phyloP scores from a whole-genome alignment of 2,329 filamentous ascomycete species.

The Stagonosporopsis chrysanthemi region DNA sequence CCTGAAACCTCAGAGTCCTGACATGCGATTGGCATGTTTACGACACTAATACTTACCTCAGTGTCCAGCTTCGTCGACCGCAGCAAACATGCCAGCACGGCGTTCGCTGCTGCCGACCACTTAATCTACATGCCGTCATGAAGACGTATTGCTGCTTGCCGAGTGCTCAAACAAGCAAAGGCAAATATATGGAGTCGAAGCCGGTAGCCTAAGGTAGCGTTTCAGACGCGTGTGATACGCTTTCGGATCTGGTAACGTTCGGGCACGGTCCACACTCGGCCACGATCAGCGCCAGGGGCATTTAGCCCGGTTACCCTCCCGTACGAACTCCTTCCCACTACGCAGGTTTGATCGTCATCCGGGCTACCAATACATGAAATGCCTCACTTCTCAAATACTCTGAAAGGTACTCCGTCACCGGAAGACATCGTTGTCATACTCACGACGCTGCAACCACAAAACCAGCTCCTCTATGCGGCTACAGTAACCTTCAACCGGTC shows the following conservation, averaged over 20 bases:
- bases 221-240: constrained; percentile 29
- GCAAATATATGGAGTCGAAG: constrained; percentile 11
- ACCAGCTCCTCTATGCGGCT: not conserved
- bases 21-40: not conserved
- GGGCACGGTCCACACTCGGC: constrained; percentile 28
- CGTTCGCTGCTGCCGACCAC: not conserved
- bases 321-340: constrained; percentile 21
- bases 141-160: not conserved
- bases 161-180: not conserved
- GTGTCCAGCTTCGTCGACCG: not conserved
- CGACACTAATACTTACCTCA: not conserved
- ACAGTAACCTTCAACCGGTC: constrained; percentile 9
- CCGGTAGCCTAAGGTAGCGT: constrained; percentile 24
- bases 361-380: constrained; percentile 9
- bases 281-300: constrained; percentile 28
- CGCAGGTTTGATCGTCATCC: constrained; percentile 11
- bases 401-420: not conserved
- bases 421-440: constrained; percentile 1
- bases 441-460: not conserved
- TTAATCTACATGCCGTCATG: not conserved
- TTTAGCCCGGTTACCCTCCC: constrained; percentile 18
- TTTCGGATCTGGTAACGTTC: constrained; percentile 22
- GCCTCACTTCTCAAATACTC: constrained; percentile 1
- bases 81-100: not conserved
- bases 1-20: constrained; percentile 14